These are phyloP conservation scores for Capsicum rhomboideum DNA, from an alignment of 257 asterid genomes.

Conservation along the genomic window DNA sequence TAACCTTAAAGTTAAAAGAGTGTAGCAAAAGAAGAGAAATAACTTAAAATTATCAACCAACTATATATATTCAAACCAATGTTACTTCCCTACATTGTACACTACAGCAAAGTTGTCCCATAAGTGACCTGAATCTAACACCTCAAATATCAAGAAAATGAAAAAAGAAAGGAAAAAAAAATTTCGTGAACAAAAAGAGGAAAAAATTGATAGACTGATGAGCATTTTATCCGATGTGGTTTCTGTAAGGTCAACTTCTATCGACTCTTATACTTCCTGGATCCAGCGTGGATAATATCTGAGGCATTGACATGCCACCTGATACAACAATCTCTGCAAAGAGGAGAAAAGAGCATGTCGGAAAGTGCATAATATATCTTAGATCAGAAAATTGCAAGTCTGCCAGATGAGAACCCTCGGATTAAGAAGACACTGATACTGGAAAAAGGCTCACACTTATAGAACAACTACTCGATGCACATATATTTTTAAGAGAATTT, in stretches of 20 bases:
- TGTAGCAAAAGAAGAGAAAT: background rate
- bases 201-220: background rate
- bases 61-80: slow-evolving; percentile 15
- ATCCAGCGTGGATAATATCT: slow-evolving; percentile 31
- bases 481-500: background rate
- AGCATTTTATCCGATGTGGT: background rate
- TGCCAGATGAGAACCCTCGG: background rate
- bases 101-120: slow-evolving; percentile 2
- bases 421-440: background rate
- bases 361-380: background rate
- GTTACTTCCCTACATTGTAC: slow-evolving; percentile 10
- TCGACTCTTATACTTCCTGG: slow-evolving; percentile 16
- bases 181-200: background rate
- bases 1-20: background rate
- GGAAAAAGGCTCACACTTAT: background rate
- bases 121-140: slow-evolving; percentile 4
- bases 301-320: slow-evolving; percentile 55
- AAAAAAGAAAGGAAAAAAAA: background rate
- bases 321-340: slow-evolving; percentile 43
- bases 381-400: background rate
- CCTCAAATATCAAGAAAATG: background rate
- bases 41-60: background rate
- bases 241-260: slow-evolving; percentile 26
- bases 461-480: background rate
- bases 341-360: background rate